Evolutionary conservation across 495 filamentous ascomycete genomes (phyloP), one percentile per base, ranked within the genome.

Genomic region (Annulohypoxylon maeteangense): DNA sequence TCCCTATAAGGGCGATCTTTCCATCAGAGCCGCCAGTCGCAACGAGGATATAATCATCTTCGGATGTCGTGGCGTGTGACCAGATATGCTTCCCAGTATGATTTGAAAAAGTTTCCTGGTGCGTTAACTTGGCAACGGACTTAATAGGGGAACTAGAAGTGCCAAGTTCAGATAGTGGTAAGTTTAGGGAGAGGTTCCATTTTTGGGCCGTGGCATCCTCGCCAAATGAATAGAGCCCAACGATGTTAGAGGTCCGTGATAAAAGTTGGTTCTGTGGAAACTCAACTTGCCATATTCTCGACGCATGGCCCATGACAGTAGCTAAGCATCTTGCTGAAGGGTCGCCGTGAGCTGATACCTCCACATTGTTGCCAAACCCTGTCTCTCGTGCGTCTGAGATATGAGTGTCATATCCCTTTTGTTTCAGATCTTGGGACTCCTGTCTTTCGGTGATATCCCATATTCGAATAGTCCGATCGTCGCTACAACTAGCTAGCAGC

Each of bases 71-170:
- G 10, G 87, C 88, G 25, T 87, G 79, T 1, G 93, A 90, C 93
- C 94, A 98, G n/a, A 98, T 89, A 74, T 97, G 92, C 77, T 98
- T 98, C 29, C 95, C 95, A 29, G 79, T 82, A 75, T 99, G 95
- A 51, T 85, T 88, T 16, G 82, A 79, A 38, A 85, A 84, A 11
- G 85, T 87, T 2, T 80, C 76, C 8, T 82, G 77, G 25, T 90
- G 83, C 7, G 62, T 80, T 32, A 95, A 78, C 1, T 79, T 76
- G 18, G 75, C 76, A 1, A 51, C 25, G 51, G 25, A 62, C 36
- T 22, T 69, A 36, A n/a, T 61, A 44, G 10, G 74, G 60, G 8
- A 47, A 75, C 27, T 23, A 0, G 53, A 27, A 22, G 38, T 14
- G 27, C 48, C 20, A 16, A 20, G 0, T 1, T 60, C 44, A 16